Conservation (phyloP, 331 rosid genomes). For the Stylosanthes scabra region DNA sequence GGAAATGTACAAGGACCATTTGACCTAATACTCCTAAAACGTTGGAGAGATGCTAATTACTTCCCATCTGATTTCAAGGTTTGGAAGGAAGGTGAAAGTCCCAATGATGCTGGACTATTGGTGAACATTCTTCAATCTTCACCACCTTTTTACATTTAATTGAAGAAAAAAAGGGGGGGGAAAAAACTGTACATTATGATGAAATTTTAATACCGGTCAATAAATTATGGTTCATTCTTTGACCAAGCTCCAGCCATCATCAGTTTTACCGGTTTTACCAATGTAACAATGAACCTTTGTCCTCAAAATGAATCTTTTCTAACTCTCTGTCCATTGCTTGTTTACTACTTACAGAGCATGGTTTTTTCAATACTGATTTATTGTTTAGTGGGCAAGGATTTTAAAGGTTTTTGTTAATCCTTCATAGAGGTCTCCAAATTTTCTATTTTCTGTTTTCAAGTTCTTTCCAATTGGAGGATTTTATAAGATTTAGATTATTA, state of each 20-base stretch:
- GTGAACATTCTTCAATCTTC: slow-evolving; percentile 58
- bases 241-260: slow-evolving; percentile 11
- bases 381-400: too few species aligned
- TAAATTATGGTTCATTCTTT: slow-evolving; percentile 32
- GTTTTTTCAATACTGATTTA: too few species aligned
- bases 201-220: slow-evolving; percentile 15
- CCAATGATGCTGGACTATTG: slow-evolving; percentile 55
- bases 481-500: too few species aligned
- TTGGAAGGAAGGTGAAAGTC: slow-evolving; percentile 67
- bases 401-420: too few species aligned
- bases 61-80: slow-evolving; percentile 75
- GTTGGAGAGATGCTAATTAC: slow-evolving; percentile 73
- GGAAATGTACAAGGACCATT: slow-evolving; percentile 89
- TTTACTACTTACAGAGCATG: background rate
- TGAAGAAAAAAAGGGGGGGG: too few species aligned
- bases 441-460: too few species aligned
- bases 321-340: background rate
- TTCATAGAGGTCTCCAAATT: too few species aligned
- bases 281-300: slow-evolving; percentile 18
- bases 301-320: slow-evolving; percentile 12
- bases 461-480: too few species aligned
- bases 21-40: slow-evolving; percentile 54
- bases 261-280: slow-evolving; percentile 20
- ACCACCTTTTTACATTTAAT: slow-evolving; percentile 39
- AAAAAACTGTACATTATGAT: slow-evolving; percentile 16